These are phyloP conservation scores for Cladobotryum mycophilum DNA, from an alignment of 2,329 filamentous ascomycete species.

Conservation along the genomic window DNA sequence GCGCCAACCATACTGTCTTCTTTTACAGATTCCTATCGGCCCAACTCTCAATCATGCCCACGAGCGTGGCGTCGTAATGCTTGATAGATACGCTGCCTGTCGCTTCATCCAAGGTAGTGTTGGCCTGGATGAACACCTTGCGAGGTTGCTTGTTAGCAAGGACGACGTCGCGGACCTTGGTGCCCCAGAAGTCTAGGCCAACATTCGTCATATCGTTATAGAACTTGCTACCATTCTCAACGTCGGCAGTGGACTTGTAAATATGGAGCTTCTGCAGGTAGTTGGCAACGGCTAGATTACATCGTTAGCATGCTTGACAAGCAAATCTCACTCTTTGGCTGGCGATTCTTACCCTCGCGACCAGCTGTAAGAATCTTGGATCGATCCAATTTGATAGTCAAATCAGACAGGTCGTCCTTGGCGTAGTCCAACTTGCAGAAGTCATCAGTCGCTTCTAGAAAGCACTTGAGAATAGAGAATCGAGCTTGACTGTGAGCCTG, in stretches of 20 bases:
- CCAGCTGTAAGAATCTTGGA: slow-evolving; percentile 80
- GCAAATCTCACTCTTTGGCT: background rate
- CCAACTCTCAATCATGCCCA: slow-evolving; percentile 81
- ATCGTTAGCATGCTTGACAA: slow-evolving; percentile 17
- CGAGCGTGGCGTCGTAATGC: slow-evolving; percentile 76
- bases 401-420: slow-evolving; percentile 67
- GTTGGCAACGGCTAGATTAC: slow-evolving; percentile 60
- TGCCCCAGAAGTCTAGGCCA: slow-evolving; percentile 75
- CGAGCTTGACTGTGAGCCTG: slow-evolving; percentile 88
- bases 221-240: slow-evolving; percentile 67
- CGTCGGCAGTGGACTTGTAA: slow-evolving; percentile 85
- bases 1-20: background rate
- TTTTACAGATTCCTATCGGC: slow-evolving; percentile 52
- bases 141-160: slow-evolving; percentile 73
- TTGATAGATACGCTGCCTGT: slow-evolving; percentile 67
- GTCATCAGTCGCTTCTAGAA: slow-evolving; percentile 77
- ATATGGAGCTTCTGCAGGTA: slow-evolving; percentile 90
- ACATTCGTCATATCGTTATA: slow-evolving; percentile 82
- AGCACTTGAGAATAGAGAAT: slow-evolving; percentile 78
- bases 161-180: slow-evolving; percentile 69
- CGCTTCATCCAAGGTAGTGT: slow-evolving; percentile 65
- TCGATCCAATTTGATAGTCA: slow-evolving; percentile 77
- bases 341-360: slow-evolving; percentile 48
- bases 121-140: slow-evolving; percentile 91
- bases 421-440: slow-evolving; percentile 78